phyloP scores from a whole-genome alignment of 2,329 filamentous ascomycete genomes.

The Scopulariopsis brevicaulis region DNA sequence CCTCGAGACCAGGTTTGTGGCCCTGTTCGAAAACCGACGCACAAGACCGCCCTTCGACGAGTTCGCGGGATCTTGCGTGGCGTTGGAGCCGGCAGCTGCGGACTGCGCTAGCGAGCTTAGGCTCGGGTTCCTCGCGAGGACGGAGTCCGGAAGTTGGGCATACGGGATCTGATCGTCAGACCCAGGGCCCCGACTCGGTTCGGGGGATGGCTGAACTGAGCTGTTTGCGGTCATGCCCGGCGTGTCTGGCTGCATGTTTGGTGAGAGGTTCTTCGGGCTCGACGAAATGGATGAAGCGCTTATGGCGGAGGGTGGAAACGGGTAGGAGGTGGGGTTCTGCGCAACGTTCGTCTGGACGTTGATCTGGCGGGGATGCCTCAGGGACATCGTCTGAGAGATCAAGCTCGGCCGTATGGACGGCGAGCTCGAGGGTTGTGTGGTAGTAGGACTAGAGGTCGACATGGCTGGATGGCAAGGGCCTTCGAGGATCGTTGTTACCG shows the following conservation, averaged over 20 bases:
- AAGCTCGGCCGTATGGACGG: not conserved
- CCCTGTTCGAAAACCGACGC: conserved; percentile 72
- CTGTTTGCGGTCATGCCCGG: conserved; percentile 43
- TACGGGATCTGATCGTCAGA: conserved; percentile 38
- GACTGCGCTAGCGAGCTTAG: conserved; percentile 6
- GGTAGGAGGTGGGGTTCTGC: conserved; percentile 17
- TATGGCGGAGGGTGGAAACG: conserved; percentile 37
- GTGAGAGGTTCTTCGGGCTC: conserved; percentile 42
- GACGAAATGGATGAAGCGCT: conserved; percentile 45
- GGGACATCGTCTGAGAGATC: conserved; percentile 3
- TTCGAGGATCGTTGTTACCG: conserved; percentile 9
- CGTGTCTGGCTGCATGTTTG: conserved; percentile 43
- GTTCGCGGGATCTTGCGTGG: conserved; percentile 24
- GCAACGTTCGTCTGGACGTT: conserved; percentile 35
- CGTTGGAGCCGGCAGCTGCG: conserved; percentile 8
- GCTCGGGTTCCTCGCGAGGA: conserved; percentile 45
- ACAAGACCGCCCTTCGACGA: conserved; percentile 41
- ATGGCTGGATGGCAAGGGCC: conserved; percentile 5
- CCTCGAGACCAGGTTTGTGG: conserved; percentile 55
- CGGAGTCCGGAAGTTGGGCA: conserved; percentile 65
- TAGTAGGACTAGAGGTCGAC: not conserved
- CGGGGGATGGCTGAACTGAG: conserved; percentile 57
- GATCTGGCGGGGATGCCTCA: conserved; percentile 30
- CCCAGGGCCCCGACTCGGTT: conserved; percentile 44
- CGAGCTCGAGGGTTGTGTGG: not conserved